A percentile compares a stretch with the other conserved stretches of the same genome.
These are phyloP conservation scores for Schwanniomyces etchellsii DNA, from an alignment of 1,139 yeast genomes.

Conservation along the genomic window DNA sequence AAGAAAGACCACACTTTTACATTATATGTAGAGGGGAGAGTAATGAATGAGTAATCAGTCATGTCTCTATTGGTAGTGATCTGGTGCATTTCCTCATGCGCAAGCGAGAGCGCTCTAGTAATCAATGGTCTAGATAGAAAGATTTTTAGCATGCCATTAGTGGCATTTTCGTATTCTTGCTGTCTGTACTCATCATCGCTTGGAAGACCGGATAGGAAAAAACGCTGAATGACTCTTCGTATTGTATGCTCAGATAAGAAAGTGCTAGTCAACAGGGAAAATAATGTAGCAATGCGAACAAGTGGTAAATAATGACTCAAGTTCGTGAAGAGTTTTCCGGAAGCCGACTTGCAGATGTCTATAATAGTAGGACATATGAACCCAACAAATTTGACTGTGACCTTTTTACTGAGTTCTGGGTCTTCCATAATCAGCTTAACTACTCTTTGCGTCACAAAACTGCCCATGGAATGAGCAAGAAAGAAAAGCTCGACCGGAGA, in stretches of 20 bases:
- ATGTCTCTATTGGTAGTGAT: constrained; percentile 38
- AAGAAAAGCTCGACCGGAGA: constrained; percentile 33
- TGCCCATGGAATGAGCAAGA: constrained; percentile 61
- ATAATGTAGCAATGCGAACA: constrained; percentile 16
- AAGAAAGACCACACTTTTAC: constrained; percentile 49
- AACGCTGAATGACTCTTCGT: constrained; percentile 12
- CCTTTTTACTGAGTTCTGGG: constrained; percentile 11
- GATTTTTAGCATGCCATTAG: constrained; percentile 39
- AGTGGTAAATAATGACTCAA: constrained; percentile 30
- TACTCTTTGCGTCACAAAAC: constrained; percentile 50
- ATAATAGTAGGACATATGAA: constrained; percentile 59
- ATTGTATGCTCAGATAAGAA: constrained; percentile 16
- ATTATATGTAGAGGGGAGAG: constrained; percentile 12
- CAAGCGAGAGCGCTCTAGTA: constrained; percentile 50
- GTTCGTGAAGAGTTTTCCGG: constrained; percentile 37
- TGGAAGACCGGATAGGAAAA: constrained; percentile 14
- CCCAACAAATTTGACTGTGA: constrained; percentile 41
- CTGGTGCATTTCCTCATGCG: constrained; percentile 48
- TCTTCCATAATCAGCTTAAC: constrained; percentile 21
- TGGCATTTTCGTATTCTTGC: no score
- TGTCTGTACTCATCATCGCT: neutral
- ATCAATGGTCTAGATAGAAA: constrained; percentile 36
- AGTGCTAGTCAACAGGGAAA: constrained; percentile 12
- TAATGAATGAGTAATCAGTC: constrained; percentile 46
- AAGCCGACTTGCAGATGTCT: constrained; percentile 47